phyloP scores from a whole-genome alignment of 257 asterid species.

The Penstemon eatonii region DNA sequence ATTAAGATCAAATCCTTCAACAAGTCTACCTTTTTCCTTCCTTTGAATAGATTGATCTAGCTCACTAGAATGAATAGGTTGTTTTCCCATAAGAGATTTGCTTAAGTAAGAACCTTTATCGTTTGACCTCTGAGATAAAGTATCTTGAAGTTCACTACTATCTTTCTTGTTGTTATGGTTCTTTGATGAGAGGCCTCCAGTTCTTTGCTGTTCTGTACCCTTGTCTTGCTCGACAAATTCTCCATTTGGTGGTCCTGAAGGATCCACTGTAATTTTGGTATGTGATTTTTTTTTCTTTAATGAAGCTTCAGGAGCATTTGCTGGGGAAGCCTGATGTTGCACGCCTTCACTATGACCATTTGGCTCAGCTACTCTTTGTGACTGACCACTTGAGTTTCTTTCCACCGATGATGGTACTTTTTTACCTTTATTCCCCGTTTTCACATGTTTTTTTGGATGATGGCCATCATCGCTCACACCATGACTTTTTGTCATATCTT shows the following conservation, averaged over 20 bases:
- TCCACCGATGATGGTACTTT: conserved; percentile 52
- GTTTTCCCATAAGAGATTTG: conserved; percentile 53
- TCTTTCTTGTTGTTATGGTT: conserved; percentile 49
- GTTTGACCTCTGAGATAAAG: conserved; percentile 47
- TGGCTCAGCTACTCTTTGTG: conserved; percentile 44
- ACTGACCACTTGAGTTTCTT: conserved; percentile 34
- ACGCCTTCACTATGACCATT: conserved; percentile 37
- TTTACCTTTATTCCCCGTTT: conserved; percentile 67
- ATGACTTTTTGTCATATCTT: conserved; percentile 57
- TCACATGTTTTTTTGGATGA: conserved; percentile 51
- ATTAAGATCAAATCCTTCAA: conserved; percentile 63
- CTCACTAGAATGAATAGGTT: conserved; percentile 38
- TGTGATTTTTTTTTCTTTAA: conserved; percentile 50
- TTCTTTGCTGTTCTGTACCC: conserved; percentile 56
- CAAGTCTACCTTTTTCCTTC: conserved; percentile 44
- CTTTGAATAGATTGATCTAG: conserved; percentile 44
- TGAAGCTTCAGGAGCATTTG: conserved; percentile 48
- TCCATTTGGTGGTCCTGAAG: conserved; percentile 42
- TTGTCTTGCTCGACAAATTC: conserved; percentile 39
- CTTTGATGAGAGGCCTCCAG: conserved; percentile 45
- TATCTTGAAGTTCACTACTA: conserved; percentile 44
- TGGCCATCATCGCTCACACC: conserved; percentile 50
- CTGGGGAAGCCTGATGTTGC: conserved; percentile 40
- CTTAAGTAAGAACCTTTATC: conserved; percentile 43
- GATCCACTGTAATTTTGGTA: conserved; percentile 36